Percentiles rank a stretch among this genome's conserved stretches.
Evolutionary conservation across 2,329 filamentous ascomycete genomes (phyloP).

Genomic region (Rhynchosporium agropyri): DNA sequence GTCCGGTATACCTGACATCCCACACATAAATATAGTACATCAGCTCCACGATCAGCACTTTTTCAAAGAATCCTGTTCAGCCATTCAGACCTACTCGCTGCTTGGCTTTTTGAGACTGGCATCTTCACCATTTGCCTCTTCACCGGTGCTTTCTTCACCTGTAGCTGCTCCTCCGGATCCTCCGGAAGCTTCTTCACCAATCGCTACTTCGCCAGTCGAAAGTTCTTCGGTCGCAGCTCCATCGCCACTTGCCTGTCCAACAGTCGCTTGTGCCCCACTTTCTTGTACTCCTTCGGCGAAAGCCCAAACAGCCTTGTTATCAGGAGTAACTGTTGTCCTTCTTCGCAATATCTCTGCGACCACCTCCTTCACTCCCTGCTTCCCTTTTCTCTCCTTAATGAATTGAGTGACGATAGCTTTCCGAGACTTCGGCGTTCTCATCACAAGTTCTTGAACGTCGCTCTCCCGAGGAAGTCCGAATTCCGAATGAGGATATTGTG

Average conservation of each 20-base stretch:
- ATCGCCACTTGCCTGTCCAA: no score
- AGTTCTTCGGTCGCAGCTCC: no score
- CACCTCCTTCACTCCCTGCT: slow-evolving; percentile 70
- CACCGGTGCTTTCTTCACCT: not conserved
- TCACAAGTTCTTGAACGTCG: slow-evolving; percentile 55
- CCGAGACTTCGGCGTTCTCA: slow-evolving; percentile 46
- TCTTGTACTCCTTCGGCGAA: no score
- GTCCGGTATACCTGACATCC: slow-evolving; percentile 22
- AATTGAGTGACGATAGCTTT: slow-evolving; percentile 66
- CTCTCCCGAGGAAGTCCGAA: slow-evolving; percentile 71
- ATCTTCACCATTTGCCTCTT: slow-evolving; percentile 9
- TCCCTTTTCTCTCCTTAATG: slow-evolving; percentile 58
- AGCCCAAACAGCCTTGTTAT: slow-evolving; percentile 44
- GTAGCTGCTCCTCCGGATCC: not conserved
- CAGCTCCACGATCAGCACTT: slow-evolving; percentile 21
- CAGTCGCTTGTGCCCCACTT: no score
- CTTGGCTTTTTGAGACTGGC: not conserved
- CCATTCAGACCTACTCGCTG: no score
- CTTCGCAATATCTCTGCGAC: slow-evolving; percentile 68
- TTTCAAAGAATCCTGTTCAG: not conserved
- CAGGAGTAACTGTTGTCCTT: slow-evolving; percentile 55
- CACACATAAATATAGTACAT: slow-evolving; percentile 31
- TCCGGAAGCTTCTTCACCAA: not conserved
- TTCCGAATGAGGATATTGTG: slow-evolving; percentile 70
- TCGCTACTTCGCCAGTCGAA: not conserved